phyloP scores from a whole-genome alignment of 352 stramenopile genomes.

The Phytopythium chamaehyphon region DNA sequence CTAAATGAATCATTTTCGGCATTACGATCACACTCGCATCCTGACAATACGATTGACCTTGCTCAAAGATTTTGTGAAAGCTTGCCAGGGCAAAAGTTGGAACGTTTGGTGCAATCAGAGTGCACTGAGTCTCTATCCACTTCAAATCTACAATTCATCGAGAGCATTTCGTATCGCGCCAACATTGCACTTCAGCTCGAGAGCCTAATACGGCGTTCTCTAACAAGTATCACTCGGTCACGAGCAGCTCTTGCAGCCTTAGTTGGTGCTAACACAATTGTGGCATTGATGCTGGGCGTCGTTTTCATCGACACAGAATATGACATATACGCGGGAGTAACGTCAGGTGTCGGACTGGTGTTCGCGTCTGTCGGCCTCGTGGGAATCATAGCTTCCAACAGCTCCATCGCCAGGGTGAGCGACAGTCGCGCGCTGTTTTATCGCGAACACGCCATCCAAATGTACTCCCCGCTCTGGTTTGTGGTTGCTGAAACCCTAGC shows the following conservation, averaged over 20 bases:
- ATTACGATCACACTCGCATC: no score
- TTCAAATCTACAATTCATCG: slow-evolving; percentile 13
- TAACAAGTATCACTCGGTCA: slow-evolving; percentile 10
- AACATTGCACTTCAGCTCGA: slow-evolving; percentile 4
- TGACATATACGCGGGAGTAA: slow-evolving; percentile 20
- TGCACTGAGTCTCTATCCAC: not conserved
- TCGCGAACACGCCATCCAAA: slow-evolving; percentile 70
- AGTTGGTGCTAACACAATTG: slow-evolving; percentile 7
- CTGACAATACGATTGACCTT: not conserved
- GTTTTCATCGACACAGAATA: slow-evolving; percentile 15
- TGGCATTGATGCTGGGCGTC: slow-evolving; percentile 12
- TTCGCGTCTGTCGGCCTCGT: slow-evolving; percentile 72
- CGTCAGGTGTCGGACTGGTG: slow-evolving; percentile 42
- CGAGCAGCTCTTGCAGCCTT: not conserved
- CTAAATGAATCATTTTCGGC: not conserved
- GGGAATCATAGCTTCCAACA: slow-evolving; percentile 61
- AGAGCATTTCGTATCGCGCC: not conserved
- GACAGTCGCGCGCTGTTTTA: slow-evolving; percentile 85
- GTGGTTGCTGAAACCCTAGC: slow-evolving; percentile 26
- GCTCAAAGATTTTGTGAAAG: not conserved
- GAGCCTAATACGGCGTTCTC: slow-evolving; percentile 51
- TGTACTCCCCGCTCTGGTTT: slow-evolving; percentile 67
- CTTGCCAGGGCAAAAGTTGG: not conserved
- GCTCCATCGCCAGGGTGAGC: slow-evolving; percentile 55
- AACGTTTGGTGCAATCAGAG: not conserved